Base-by-base conservation (phyloP, 495 filamentous ascomycete genomes). In the Lentithecium fluviatile region DNA sequence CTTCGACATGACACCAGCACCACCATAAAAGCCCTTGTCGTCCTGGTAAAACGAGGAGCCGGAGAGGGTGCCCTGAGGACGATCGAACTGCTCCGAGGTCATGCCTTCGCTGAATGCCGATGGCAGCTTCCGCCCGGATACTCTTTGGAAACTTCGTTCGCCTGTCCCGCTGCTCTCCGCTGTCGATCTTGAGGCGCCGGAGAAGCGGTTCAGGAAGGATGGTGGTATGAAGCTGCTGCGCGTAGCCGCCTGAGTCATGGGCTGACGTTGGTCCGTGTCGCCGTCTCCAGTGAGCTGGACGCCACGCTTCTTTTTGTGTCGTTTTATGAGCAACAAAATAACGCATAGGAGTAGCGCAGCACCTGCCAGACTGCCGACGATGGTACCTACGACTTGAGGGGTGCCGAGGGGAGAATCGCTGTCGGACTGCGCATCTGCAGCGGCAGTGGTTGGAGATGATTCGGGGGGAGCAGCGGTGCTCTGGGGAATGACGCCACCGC, bases 41-140 rank as follows among this genome's bases (percentile, higher is more conserved):
- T 76, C 73, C 4, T 63, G 64, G 38, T 76, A 76, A 49, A 76
- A 76, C 5, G 72, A 74, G 4, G 72, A 72, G 6, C 73, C 73
- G n/a, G 73, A 75, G 10, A 75, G 64, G 21, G 69, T 70, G 12
- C 62, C 68, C 19, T 67, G 50, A 11, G 46, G 54, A 46, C 65
- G 60, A 32, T 53, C 60, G 46, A 68, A 60, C 17, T 63, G 65
- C 12, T 68, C 65, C 1, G 65, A 68, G 21, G 65, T 68, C 65
- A 68, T 68, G 45, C 66, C 66, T 57, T 64, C 61, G 34, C 66
- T 68, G 48, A 68, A 68, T 21, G 62, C 66, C 1, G 66, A 68
- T 0, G 66, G 66, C 10, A 68, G 58, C 53, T 68, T 68, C 23
- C 66, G 60, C 46, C 66, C 66, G 1, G 66, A 68, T 53, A 68